Evolutionary conservation across 2,329 filamentous ascomycete genomes (phyloP).

Genomic region (Ustulina deusta): DNA sequence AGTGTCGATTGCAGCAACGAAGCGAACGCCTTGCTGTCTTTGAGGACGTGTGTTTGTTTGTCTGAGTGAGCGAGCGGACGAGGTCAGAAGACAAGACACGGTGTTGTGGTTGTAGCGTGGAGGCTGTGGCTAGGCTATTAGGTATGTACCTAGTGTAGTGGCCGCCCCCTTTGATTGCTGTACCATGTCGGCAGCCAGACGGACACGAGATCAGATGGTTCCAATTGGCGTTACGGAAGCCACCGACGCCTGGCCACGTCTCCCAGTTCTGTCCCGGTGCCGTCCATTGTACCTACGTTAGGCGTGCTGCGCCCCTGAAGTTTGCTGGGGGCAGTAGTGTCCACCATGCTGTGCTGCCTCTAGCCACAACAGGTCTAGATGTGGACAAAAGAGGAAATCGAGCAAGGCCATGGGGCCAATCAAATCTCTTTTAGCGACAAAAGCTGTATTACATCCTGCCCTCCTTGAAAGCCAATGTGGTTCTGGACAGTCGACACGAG

Average conservation of each 20-base stretch:
- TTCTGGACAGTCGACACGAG: conserved; percentile 32
- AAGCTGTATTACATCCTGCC: conserved; percentile 17
- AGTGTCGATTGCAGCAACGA: background rate
- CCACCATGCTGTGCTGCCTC: conserved; percentile 17
- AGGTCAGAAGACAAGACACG: conserved; percentile 11
- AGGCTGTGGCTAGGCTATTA: conserved; percentile 2
- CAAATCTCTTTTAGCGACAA: conserved; percentile 2
- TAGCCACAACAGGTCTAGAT: conserved; percentile 29
- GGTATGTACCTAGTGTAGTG: no score
- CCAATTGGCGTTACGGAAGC: conserved; percentile 31
- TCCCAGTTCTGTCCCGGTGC: conserved; percentile 1
- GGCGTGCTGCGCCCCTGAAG: conserved; percentile 30
- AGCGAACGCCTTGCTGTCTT: conserved; percentile 26
- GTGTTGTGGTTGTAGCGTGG: conserved; percentile 19
- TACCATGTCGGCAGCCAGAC: conserved; percentile 9
- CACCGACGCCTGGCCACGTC: conserved; percentile 30
- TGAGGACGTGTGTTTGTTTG: conserved; percentile 4
- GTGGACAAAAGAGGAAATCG: conserved; percentile 37
- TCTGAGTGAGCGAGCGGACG: conserved; percentile 13
- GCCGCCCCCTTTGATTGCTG: conserved; percentile 29
- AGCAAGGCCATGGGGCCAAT: conserved; percentile 37
- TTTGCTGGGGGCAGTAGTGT: conserved; percentile 1
- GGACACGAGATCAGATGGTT: conserved; percentile 37
- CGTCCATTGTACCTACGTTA: background rate
- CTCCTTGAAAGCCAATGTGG: conserved; percentile 25